These are phyloP conservation scores for Mrakia hoshinonis DNA, from an alignment of 768 basidiomycete species.

Conservation along the genomic window DNA sequence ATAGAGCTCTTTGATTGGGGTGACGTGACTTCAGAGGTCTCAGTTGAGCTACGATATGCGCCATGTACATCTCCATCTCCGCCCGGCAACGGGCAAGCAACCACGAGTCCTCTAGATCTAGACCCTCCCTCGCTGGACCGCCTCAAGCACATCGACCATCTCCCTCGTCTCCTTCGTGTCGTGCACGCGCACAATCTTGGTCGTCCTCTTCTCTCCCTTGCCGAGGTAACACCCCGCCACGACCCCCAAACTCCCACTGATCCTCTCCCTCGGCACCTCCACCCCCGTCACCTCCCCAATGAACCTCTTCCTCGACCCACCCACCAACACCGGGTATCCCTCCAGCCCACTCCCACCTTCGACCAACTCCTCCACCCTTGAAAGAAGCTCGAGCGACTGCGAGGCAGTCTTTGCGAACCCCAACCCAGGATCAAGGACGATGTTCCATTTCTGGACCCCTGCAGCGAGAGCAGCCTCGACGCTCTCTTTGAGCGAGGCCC, in stretches of 20 bases:
- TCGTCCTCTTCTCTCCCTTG: slow-evolving; percentile 59
- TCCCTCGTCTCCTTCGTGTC: slow-evolving; percentile 66
- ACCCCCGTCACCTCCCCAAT: slow-evolving; percentile 57
- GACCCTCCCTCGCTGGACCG: slow-evolving; percentile 40
- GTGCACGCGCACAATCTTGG: slow-evolving; percentile 70
- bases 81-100: too few species aligned
- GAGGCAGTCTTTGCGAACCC: slow-evolving; percentile 83
- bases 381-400: slow-evolving; percentile 63
- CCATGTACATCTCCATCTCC: too few species aligned
- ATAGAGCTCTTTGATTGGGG: too few species aligned
- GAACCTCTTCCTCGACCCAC: slow-evolving; percentile 76
- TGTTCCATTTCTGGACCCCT: slow-evolving; percentile 75
- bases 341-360: slow-evolving; percentile 44
- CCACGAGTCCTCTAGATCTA: too few species aligned
- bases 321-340: slow-evolving; percentile 60
- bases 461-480: slow-evolving; percentile 58
- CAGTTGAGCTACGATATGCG: too few species aligned
- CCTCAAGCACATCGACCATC: slow-evolving; percentile 58
- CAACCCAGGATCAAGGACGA: slow-evolving; percentile 83
- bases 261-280: slow-evolving; percentile 53
- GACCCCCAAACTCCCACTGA: slow-evolving; percentile 69
- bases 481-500: slow-evolving; percentile 60
- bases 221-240: slow-evolving; percentile 48
- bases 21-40: too few species aligned
- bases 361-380: slow-evolving; percentile 47